Evolutionary conservation across 192 early-diverging fungal genomes (phyloP).

Genomic region (Coemansia pectinata): DNA sequence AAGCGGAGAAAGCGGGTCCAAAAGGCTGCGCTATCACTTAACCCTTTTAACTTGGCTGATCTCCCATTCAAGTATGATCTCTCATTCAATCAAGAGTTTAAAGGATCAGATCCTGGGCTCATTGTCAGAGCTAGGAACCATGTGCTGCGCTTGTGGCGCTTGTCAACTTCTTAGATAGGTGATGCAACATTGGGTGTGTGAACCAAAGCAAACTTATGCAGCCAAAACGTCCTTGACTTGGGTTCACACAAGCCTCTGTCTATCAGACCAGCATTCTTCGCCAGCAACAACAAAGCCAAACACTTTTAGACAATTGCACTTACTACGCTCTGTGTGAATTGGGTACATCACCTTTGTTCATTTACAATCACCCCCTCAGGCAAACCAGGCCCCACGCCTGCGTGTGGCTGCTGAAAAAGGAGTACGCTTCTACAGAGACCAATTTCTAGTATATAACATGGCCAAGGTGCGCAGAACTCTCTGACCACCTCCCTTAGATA

Average conservation of each 20-base stretch:
- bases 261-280: background rate
- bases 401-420: background rate
- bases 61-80: background rate
- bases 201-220: background rate
- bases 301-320: background rate
- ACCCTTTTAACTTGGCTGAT: background rate
- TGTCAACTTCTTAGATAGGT: slow-evolving; percentile 16
- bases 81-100: background rate
- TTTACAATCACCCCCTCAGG: background rate
- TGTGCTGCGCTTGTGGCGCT: background rate
- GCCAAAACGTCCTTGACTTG: background rate
- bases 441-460: background rate
- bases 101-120: background rate
- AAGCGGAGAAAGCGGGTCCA: background rate
- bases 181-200: slow-evolving; percentile 7
- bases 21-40: background rate
- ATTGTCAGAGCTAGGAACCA: background rate
- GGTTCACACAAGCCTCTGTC: slow-evolving; percentile 1
- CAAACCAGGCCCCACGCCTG: background rate
- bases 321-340: slow-evolving; percentile 8
- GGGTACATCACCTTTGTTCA: background rate
- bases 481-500: background rate
- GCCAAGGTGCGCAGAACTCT: background rate
- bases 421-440: background rate
- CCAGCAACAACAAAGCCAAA: slow-evolving; percentile 1